Base-by-base conservation (phyloP, 2,329 filamentous ascomycete species). In the Aspergillus tubingensis region DNA sequence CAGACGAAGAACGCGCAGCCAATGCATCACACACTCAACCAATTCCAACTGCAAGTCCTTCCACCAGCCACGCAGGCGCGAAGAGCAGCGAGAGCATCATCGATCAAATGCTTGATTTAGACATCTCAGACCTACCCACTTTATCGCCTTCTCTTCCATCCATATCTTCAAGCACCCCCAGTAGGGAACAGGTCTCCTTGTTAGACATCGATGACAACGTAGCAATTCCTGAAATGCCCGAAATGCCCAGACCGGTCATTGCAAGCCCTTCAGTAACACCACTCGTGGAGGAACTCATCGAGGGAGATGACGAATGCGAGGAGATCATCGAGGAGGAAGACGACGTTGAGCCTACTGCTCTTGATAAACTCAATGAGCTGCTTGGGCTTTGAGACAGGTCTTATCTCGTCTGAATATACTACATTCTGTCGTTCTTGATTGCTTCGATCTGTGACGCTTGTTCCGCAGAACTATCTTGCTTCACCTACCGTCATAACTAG, bases 311-410 rank as follows among this genome's bases (percentile, higher is more conserved):
- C 15, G 19, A 17, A 32, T 48, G 32, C 53, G 23, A 63, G 19
- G 60, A 72, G 8, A 65, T 72, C 6, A 57, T 72, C 11, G 70
- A 73, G 54, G 56, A 65, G 19, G 63, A 71, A 52, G 62, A 55
- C 5, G 65, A 65, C 43, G 8, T 70, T 32, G 67, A 71, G 51
- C 66, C 68, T 5, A 67, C 59, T 19, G 68, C 70, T 11, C 56
- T 74, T n/a, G 70, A 74, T 48, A 62, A 54, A 25, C 61, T 73
- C 8, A 62, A 62, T 8, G 30, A 64, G 36, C 19, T 74, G 47
- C 65, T 71, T 2, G 62, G 63, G 21, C 8, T 53, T 15, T 65
- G 43, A 59, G 39, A 38, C 19, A 11, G 13, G 44, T 27, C 13
- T 32, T 23, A 19, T 47, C 11, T 32, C 48, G 21, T 52, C 15